Evolutionary conservation across 805 yeast genomes (phyloP).

Genomic region (Myxozyma vanderwaltii): DNA sequence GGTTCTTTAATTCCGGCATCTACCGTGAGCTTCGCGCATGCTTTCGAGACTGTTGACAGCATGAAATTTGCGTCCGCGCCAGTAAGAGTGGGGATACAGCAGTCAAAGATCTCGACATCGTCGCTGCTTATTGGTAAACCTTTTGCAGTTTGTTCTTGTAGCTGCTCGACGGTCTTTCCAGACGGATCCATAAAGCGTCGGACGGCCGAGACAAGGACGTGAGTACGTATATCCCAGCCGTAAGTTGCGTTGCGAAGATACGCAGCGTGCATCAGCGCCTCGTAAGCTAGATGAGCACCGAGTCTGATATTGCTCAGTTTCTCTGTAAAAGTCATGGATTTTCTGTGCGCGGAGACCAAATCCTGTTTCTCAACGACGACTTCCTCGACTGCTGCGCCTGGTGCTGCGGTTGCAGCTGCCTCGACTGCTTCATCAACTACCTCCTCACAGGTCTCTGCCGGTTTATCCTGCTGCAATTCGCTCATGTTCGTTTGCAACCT

Average conservation of each 20-base stretch:
- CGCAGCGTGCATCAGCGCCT: constrained; percentile 27
- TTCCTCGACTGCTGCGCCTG: neutral
- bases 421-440: neutral
- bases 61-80: constrained; percentile 12
- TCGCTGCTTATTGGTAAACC: constrained; percentile 10
- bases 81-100: constrained; percentile 13
- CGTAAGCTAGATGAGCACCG: constrained; percentile 13
- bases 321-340: neutral
- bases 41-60: constrained; percentile 4
- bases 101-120: constrained; percentile 6
- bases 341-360: neutral
- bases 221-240: constrained; percentile 32
- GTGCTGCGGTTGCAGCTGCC: neutral
- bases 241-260: constrained; percentile 20
- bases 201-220: constrained; percentile 24
- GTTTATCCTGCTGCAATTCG: neutral
- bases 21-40: constrained; percentile 18
- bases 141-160: constrained; percentile 6
- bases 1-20: constrained; percentile 17
- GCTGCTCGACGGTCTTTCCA: constrained; percentile 23
- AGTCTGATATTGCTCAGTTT: neutral
- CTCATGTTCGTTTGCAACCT: neutral
- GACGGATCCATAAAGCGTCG: constrained; percentile 5
- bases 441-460: neutral
- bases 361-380: neutral